Conservation (phyloP, 129 eudicot genomes). For the Tagetes erecta region DNA sequence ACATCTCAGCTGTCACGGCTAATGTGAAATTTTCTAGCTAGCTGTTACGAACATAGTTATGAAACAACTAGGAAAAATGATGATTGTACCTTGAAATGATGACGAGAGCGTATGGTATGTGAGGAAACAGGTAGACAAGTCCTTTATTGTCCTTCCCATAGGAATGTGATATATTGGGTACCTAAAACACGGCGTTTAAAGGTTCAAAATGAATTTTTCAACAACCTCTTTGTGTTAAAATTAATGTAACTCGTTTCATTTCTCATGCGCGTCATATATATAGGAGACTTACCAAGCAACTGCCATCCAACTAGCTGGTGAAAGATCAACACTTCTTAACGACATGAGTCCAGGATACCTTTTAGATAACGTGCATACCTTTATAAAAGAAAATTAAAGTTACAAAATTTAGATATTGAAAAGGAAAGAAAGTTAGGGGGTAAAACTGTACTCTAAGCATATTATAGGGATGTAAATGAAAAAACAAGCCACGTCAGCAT, state of each 20-base stretch:
- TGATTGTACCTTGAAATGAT: slow-evolving; percentile 72
- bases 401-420: background rate
- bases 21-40: too few relatives aligned
- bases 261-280: too few relatives aligned
- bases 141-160: slow-evolving; percentile 76
- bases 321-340: slow-evolving; percentile 71
- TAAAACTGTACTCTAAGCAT: slow-evolving; percentile 7
- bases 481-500: slow-evolving; percentile 24
- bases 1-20: too few relatives aligned
- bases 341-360: slow-evolving; percentile 72
- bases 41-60: too few relatives aligned
- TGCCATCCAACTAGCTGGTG: slow-evolving; percentile 83
- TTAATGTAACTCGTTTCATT: background rate
- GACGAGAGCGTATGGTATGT: slow-evolving; percentile 93
- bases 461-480: background rate
- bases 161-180: slow-evolving; percentile 96
- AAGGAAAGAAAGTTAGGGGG: slow-evolving; percentile 10
- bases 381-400: slow-evolving; percentile 14
- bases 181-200: slow-evolving; percentile 40
- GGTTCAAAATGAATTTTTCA: background rate
- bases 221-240: background rate
- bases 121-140: slow-evolving; percentile 84
- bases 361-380: slow-evolving; percentile 57
- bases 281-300: slow-evolving; percentile 61
- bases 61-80: background rate